Evolutionary conservation across 1,284 basidiomycete species (phyloP), one percentile per base, ranked within the genome.

Genomic region (Sporisorium exsertum): DNA sequence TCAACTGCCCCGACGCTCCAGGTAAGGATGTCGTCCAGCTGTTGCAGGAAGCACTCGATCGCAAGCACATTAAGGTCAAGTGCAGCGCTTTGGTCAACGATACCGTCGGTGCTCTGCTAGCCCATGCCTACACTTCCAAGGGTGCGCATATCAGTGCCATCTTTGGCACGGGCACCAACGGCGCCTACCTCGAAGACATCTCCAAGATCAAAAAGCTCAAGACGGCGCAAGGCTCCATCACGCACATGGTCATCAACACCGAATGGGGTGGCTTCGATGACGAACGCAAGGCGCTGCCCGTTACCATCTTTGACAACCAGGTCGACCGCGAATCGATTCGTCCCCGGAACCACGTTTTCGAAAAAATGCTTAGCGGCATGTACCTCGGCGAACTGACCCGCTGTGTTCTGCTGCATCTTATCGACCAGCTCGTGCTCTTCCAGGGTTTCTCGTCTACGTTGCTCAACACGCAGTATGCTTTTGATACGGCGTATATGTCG

Each of bases 321-420:
- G 88, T 98, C 24, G 96, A 99, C 86, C 91, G 97, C 61, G 90
- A 92, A 83, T 94, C 92, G 55, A 97, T 98, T 86, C 97, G 98
- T 83, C 94, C 95, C 57, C 89, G 91, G 58, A 93, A 91, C 84
- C 96, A 99, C 86, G 92, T 93, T 2, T 99, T 95, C 83, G 97
- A 99, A 87, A 99, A 99, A 88, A 94, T 97, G 88, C 93, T 99
- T 77, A 97, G 94, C 3, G 97, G 97, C 68, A 98, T 99, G 95
- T 98, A 99, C 87, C 90, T 98, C 43, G 96, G 96, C 65, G 96
- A 99, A 87, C 91, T 98, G 76, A 90, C 92, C 22, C 92, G 96
- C 54, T 93, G 93, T 81, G 88, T 97, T 72, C 88, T 98, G 52
- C 88, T 96, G 32, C 90, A 94, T 67, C 88, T 99, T 70, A 89